These are phyloP conservation scores for Trifolium dubium DNA, from an alignment of 306 rosid genomes.

Conservation along the genomic window DNA sequence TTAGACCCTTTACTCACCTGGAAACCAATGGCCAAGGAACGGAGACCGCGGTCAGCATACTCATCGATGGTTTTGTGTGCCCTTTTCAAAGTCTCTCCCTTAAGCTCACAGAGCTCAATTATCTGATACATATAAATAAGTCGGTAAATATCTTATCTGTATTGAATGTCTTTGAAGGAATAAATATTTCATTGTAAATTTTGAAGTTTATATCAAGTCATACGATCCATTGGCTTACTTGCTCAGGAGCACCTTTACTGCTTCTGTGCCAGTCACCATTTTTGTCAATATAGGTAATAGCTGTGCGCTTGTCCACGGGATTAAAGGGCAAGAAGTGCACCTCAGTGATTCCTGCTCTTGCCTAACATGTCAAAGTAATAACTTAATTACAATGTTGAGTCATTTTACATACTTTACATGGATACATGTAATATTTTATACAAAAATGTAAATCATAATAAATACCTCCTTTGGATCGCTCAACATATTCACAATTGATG, in stretches of 20 bases:
- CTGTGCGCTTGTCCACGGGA: constrained; percentile 89
- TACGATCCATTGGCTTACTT: constrained; percentile 51
- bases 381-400: constrained; percentile 8
- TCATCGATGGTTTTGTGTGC: constrained; percentile 65
- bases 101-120: constrained; percentile 72
- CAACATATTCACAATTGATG: constrained; percentile 80
- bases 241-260: constrained; percentile 95
- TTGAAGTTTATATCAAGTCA: not conserved
- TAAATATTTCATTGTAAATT: not conserved
- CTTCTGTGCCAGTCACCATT: constrained; percentile 71
- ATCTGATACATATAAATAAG: constrained; percentile 52
- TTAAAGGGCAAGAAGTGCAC: constrained; percentile 89
- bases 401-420: not conserved
- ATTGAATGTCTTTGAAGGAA: constrained; percentile 7
- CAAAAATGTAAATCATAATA: not conserved
- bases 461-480: constrained; percentile 81
- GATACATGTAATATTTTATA: not conserved
- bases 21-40: constrained; percentile 72
- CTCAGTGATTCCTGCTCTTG: constrained; percentile 87
- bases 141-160: constrained; percentile 30
- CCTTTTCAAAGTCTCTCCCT: constrained; percentile 62
- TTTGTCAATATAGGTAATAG: constrained; percentile 73
- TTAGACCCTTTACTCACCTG: constrained; percentile 57
- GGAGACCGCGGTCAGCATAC: constrained; percentile 79
- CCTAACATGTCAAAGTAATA: constrained; percentile 48